These are phyloP conservation scores for Wickerhamiella kurtzmanii DNA, from an alignment of 805 yeast species.

Conservation along the genomic window DNA sequence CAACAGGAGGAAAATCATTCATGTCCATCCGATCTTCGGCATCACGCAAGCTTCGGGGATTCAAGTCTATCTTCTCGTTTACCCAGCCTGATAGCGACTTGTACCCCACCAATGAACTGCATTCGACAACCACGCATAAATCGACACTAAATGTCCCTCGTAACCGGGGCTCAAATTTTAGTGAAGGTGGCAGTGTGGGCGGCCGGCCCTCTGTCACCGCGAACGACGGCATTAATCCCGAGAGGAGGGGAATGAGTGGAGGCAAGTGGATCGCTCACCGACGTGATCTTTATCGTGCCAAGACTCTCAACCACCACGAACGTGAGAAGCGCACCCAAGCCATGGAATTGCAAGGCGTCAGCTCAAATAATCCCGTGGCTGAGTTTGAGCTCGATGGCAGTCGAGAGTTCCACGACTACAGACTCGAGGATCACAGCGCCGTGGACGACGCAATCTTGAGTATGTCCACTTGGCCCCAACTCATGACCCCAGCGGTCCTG, in stretches of 20 bases:
- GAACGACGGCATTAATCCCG: not conserved
- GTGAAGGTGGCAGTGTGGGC: not conserved
- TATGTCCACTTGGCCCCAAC: slow-evolving; percentile 28
- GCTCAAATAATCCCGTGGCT: slow-evolving; percentile 12
- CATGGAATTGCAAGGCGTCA: slow-evolving; percentile 19
- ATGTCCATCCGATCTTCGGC: slow-evolving; percentile 5
- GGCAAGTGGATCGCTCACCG: slow-evolving; percentile 39
- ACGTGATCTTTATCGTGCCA: slow-evolving; percentile 57
- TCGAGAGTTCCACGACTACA: slow-evolving; percentile 17
- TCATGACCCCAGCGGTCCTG: slow-evolving; percentile 41
- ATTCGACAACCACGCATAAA: not conserved
- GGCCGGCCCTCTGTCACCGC: slow-evolving; percentile 5
- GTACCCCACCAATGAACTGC: slow-evolving; percentile 10
- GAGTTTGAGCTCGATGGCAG: slow-evolving; percentile 5
- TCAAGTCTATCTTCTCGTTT: slow-evolving; percentile 14
- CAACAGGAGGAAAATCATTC: slow-evolving; percentile 2
- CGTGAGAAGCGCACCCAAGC: slow-evolving; percentile 56
- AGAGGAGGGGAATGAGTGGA: slow-evolving; percentile 3
- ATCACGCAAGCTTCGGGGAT: slow-evolving; percentile 2
- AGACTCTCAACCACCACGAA: slow-evolving; percentile 53
- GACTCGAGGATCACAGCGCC: slow-evolving; percentile 18
- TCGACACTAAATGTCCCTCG: not conserved
- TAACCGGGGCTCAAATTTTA: not conserved
- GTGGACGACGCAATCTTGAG: slow-evolving; percentile 22
- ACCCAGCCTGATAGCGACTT: slow-evolving; percentile 9